A percentile compares a stretch with the other conserved stretches of the same genome.
phyloP scores from a whole-genome alignment of 192 early-diverging fungal species.

The Gryganskiella cystojenkinii region DNA sequence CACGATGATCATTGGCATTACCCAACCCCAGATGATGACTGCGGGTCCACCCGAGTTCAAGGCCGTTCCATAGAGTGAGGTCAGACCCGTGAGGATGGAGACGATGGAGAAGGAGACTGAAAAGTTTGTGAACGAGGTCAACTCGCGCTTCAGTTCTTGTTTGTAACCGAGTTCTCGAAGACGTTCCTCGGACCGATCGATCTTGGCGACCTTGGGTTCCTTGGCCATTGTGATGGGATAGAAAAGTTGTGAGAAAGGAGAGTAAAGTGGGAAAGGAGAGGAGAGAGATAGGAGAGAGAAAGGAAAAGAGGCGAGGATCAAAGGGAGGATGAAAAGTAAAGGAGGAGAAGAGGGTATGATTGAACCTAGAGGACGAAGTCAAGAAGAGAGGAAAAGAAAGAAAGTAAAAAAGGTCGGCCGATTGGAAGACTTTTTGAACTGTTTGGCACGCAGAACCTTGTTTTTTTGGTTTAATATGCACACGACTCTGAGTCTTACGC shows the following conservation, averaged over 20 bases:
- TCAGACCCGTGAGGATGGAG: conserved; percentile 57
- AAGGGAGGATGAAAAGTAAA: background rate
- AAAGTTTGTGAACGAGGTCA: conserved; percentile 54
- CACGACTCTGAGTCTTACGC: too few relatives aligned
- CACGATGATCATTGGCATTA: background rate
- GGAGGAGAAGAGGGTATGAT: background rate
- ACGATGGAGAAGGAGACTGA: conserved; percentile 59
- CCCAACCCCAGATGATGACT: conserved; percentile 61
- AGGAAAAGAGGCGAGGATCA: background rate
- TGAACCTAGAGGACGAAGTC: background rate
- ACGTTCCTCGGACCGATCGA: conserved; percentile 47
- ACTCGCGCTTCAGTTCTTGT: conserved; percentile 60
- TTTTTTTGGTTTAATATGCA: too few relatives aligned
- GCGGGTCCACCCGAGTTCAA: conserved; percentile 58
- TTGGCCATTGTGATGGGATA: background rate
- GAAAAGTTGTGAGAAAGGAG: background rate
- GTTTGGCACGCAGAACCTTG: too few relatives aligned
- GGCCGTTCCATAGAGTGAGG: conserved; percentile 56
- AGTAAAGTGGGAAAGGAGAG: background rate
- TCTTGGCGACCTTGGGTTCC: conserved; percentile 11
- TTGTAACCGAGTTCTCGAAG: conserved; percentile 62
- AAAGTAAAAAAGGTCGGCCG: too few relatives aligned
- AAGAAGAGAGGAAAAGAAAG: background rate
- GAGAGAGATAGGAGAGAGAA: background rate
- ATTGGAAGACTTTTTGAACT: too few relatives aligned